Conservation (phyloP, 108 stramenopile species). For the Epipyxis sp. region DNA sequence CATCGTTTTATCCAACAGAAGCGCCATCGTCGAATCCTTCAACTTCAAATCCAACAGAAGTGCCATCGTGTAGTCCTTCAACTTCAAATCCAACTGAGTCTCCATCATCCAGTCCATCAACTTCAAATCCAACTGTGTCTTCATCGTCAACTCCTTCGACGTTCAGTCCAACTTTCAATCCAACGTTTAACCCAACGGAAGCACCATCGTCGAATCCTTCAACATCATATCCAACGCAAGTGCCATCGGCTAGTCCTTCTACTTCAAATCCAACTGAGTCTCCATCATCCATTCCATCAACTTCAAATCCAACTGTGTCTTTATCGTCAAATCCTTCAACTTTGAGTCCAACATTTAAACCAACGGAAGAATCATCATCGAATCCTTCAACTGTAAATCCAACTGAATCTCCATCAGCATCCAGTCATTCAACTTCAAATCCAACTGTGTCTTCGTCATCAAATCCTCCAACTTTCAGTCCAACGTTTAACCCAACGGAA, state of each 20-base stretch:
- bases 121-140: neutral
- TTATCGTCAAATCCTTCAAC: no score
- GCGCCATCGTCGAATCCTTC: no score
- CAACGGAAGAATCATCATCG: neutral
- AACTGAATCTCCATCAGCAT: no score
- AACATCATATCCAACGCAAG: no score
- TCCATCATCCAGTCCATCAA: neutral
- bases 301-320: neutral
- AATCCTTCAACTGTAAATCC: neutral
- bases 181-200: neutral
- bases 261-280: neutral
- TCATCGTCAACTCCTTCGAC: neutral
- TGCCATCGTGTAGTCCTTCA: neutral
- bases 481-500: neutral
- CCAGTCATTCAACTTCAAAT: neutral
- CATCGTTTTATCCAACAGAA: neutral
- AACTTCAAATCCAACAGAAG: no score
- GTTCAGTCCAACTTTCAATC: neutral
- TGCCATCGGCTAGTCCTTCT: neutral
- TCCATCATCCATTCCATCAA: neutral
- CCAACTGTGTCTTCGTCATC: neutral
- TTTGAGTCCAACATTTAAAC: neutral
- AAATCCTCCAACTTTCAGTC: neutral
- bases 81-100: neutral
- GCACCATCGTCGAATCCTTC: no score